These are phyloP conservation scores for Apostasia ramifera DNA, from an alignment of 106 monocot genomes.

Conservation along the genomic window DNA sequence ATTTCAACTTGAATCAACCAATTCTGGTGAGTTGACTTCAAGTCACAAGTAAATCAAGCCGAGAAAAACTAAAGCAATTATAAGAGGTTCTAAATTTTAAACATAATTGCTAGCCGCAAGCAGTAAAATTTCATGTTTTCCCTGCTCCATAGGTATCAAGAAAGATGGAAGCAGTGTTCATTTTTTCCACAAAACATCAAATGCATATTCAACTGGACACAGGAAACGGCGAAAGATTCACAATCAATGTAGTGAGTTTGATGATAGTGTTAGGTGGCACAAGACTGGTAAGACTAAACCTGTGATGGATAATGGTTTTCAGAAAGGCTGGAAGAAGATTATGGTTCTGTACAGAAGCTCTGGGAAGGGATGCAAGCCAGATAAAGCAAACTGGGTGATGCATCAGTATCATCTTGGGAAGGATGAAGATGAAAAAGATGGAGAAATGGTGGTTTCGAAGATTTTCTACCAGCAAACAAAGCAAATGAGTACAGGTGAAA, in stretches of 20 bases:
- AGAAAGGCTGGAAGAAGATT: conserved; percentile 89
- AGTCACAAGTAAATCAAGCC: background rate
- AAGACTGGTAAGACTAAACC: conserved; percentile 91
- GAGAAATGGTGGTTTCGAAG: conserved; percentile 82
- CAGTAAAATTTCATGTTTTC: background rate
- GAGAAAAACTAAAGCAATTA: no score
- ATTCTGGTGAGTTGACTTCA: background rate
- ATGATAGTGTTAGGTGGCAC: conserved; percentile 78
- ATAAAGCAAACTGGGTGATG: conserved; percentile 91
- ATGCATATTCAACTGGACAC: conserved; percentile 73
- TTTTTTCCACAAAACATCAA: conserved; percentile 75
- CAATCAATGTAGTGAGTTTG: conserved; percentile 13
- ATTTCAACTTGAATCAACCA: background rate
- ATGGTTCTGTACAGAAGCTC: conserved; percentile 79
- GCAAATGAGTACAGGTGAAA: conserved; percentile 27
- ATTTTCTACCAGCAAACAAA: conserved; percentile 59
- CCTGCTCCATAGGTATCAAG: conserved; percentile 49
- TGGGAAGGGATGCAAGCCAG: conserved; percentile 51
- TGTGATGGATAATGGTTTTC: conserved; percentile 59
- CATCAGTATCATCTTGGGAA: conserved; percentile 93
- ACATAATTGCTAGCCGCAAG: no score
- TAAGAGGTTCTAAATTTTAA: no score
- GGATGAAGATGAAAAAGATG: conserved; percentile 83
- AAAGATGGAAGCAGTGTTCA: conserved; percentile 83
- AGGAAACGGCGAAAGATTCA: conserved; percentile 79